These are phyloP conservation scores for Flaveria bidentis DNA, from an alignment of 129 eudicot species.

Conservation along the genomic window DNA sequence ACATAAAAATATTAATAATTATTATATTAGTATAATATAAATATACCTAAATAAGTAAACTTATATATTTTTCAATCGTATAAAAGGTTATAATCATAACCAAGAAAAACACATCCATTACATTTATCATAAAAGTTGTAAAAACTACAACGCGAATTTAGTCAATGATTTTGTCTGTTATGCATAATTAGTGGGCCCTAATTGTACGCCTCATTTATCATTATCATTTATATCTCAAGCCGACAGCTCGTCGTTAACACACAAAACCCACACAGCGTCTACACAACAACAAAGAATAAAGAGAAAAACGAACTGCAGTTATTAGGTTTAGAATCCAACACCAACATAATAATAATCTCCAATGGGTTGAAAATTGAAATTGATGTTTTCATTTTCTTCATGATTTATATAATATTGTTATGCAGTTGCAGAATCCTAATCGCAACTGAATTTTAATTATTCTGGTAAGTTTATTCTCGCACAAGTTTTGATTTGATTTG, in stretches of 20 bases:
- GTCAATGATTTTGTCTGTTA: not conserved
- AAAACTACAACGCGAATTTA: not conserved
- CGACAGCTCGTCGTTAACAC: not conserved
- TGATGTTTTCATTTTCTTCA: not conserved
- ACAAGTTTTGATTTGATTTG: slow-evolving; percentile 17
- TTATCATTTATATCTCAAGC: not conserved
- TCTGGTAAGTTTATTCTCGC: not conserved
- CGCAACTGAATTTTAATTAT: not conserved
- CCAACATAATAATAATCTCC: not conserved
- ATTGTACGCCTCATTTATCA: not conserved
- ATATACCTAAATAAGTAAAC: too few species aligned
- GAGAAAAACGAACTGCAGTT: not conserved
- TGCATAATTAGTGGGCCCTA: not conserved
- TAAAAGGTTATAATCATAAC: too few species aligned
- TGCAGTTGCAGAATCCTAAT: slow-evolving; percentile 11
- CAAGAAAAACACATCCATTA: too few species aligned
- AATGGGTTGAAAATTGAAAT: slow-evolving; percentile 22
- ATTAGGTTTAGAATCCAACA: not conserved
- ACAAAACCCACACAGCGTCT: not conserved
- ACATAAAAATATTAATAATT: too few species aligned
- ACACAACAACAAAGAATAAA: not conserved
- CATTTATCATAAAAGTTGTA: too few species aligned
- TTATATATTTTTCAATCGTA: too few species aligned
- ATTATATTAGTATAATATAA: too few species aligned
- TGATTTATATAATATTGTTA: not conserved